Evolutionary conservation across 192 early-diverging fungal species (phyloP).

Genomic region (Thamnidium elegans): DNA sequence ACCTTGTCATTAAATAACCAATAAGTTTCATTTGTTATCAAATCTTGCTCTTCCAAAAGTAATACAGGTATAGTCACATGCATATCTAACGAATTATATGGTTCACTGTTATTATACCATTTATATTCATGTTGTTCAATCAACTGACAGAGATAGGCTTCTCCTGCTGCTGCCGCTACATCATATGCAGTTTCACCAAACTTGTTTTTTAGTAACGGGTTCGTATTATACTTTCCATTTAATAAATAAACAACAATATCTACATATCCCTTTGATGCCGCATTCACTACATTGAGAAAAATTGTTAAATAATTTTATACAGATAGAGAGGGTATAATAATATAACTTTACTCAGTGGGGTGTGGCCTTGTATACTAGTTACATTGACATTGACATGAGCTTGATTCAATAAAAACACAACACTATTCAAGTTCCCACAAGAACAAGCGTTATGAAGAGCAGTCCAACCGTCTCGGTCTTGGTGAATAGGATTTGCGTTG

Average conservation of each 20-base stretch:
- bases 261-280: slow-evolving; percentile 60
- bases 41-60: not conserved
- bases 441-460: slow-evolving; percentile 72
- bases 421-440: slow-evolving; percentile 48
- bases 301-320: not conserved
- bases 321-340: not conserved
- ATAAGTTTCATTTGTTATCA: not conserved
- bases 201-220: slow-evolving; percentile 56
- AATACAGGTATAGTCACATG: slow-evolving; percentile 15
- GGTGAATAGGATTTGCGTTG: slow-evolving; percentile 49
- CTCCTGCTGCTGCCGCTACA: slow-evolving; percentile 62
- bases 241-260: slow-evolving; percentile 58
- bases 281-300: slow-evolving; percentile 50
- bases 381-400: slow-evolving; percentile 51
- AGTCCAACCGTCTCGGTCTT: slow-evolving; percentile 71
- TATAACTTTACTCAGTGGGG: slow-evolving; percentile 56
- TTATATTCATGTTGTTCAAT: slow-evolving; percentile 54
- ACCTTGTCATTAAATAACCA: not conserved
- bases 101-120: slow-evolving; percentile 22
- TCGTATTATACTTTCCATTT: slow-evolving; percentile 37
- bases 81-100: not conserved
- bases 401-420: slow-evolving; percentile 52
- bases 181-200: slow-evolving; percentile 71
- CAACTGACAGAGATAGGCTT: slow-evolving; percentile 60
- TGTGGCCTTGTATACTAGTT: slow-evolving; percentile 55